Percentiles rank a stretch among this genome's conserved stretches.
Conservation (phyloP, 2,329 filamentous ascomycete genomes). For the Zasmidium citrigriseum region DNA sequence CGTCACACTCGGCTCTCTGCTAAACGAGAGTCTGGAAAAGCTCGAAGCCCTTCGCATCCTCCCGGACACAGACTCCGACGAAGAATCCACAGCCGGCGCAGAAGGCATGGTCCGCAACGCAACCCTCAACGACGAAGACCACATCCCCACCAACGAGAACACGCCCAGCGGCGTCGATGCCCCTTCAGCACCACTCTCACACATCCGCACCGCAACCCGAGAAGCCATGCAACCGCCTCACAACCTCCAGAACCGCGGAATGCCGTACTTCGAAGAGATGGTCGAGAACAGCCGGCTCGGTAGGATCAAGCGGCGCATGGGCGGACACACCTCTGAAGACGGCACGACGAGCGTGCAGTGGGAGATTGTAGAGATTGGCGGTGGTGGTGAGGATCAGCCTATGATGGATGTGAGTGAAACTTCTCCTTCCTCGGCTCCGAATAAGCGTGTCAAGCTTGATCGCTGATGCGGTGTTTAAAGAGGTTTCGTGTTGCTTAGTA, state of each 20-base stretch:
- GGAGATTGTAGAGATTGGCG: slow-evolving; percentile 73
- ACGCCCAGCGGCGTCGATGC: slow-evolving; percentile 4
- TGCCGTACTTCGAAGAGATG: slow-evolving; percentile 85
- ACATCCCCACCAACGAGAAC: slow-evolving; percentile 13
- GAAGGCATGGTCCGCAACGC: slow-evolving; percentile 8
- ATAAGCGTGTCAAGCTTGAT: neutral
- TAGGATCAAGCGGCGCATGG: slow-evolving; percentile 62
- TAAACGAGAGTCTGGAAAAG: slow-evolving; percentile 68
- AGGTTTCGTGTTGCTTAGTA: neutral
- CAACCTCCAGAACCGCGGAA: slow-evolving; percentile 48
- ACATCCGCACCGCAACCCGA: slow-evolving; percentile 5
- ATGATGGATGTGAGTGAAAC: neutral
- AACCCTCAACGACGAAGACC: slow-evolving; percentile 13
- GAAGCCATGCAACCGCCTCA: slow-evolving; percentile 23
- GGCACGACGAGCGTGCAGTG: slow-evolving; percentile 71
- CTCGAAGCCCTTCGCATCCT: slow-evolving; percentile 77
- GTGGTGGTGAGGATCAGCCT: slow-evolving; percentile 11
- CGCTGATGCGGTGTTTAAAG: neutral
- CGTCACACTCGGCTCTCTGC: slow-evolving; percentile 76
- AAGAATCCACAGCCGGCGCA: slow-evolving; percentile 19
- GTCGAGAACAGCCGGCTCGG: slow-evolving; percentile 74
- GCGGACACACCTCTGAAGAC: slow-evolving; percentile 62
- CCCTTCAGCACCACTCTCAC: neutral
- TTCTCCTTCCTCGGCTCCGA: neutral
- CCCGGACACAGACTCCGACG: slow-evolving; percentile 45